A percentile compares a stretch with the other conserved stretches of the same genome.
phyloP scores from a whole-genome alignment of 345 rosid genomes.

The Passiflora organensis region DNA sequence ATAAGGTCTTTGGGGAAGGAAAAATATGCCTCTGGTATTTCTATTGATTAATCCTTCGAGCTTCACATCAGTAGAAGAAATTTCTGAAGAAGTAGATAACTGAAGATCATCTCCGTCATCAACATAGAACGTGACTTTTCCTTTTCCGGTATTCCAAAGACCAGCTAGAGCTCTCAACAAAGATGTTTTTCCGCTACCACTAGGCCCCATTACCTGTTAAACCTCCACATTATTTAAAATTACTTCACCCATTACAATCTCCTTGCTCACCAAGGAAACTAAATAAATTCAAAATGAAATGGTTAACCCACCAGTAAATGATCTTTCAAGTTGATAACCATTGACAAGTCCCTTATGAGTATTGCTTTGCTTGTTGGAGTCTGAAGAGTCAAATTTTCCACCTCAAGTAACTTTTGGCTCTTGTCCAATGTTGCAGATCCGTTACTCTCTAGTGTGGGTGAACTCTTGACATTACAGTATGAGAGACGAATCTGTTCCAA shows the following conservation, averaged over 20 bases:
- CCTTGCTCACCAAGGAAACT: constrained; percentile 15
- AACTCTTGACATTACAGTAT: constrained; percentile 29
- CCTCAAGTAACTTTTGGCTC: constrained; percentile 42
- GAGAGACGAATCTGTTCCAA: constrained; percentile 51
- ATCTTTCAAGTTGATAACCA: constrained; percentile 50
- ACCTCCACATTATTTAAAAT: constrained; percentile 19
- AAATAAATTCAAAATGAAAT: constrained; percentile 14
- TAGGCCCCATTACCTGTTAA: constrained; percentile 79
- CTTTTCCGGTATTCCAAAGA: constrained; percentile 83
- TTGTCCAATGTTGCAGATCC: constrained; percentile 36
- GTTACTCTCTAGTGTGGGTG: constrained; percentile 40
- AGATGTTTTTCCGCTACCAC: constrained; percentile 96
- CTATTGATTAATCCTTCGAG: constrained; percentile 25
- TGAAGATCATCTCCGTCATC: constrained; percentile 33
- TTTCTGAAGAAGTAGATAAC: constrained; percentile 25
- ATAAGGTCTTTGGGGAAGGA: constrained; percentile 96
- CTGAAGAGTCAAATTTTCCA: constrained; percentile 63
- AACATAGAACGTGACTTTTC: constrained; percentile 67
- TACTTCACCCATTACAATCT: constrained; percentile 8
- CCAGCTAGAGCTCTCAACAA: constrained; percentile 91
- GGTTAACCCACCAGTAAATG: constrained; percentile 66
- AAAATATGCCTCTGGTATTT: constrained; percentile 50
- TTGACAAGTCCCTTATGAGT: constrained; percentile 60
- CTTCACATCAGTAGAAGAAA: constrained; percentile 18
- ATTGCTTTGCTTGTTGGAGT: constrained; percentile 73